phyloP scores from a whole-genome alignment of 2,329 filamentous ascomycete species.

The Penicillium sp. region DNA sequence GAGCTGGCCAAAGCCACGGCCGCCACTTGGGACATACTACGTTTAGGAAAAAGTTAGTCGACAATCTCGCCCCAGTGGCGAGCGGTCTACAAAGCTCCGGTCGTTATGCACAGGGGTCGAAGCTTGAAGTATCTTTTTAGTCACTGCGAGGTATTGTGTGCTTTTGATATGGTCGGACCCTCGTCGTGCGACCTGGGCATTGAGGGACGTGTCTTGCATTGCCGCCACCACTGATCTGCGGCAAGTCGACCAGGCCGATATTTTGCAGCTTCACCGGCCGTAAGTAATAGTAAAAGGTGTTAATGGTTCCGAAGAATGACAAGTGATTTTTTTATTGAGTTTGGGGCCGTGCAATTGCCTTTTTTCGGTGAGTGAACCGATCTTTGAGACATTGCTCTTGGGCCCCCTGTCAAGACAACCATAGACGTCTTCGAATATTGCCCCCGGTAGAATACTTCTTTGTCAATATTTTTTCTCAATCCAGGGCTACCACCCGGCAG shows the following conservation, averaged over 20 bases:
- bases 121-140: conserved; percentile 11
- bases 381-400: not conserved
- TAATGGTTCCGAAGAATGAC: not conserved
- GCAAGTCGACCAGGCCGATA: not conserved
- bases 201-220: conserved; percentile 21
- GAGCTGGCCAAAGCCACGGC: conserved; percentile 4
- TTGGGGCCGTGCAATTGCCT: not conserved
- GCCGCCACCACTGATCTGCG: conserved; percentile 19
- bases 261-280: not conserved
- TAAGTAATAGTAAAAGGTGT: not conserved
- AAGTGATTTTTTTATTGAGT: not conserved
- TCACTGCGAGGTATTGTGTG: conserved; percentile 15
- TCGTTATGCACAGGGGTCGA: not conserved
- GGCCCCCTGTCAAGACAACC: not conserved
- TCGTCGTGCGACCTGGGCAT: conserved; percentile 1
- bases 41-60: not conserved
- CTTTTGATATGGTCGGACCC: not conserved
- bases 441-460: not conserved
- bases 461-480: too few relatives aligned
- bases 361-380: not conserved
- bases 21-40: not conserved
- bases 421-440: not conserved
- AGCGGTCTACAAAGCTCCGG: conserved; percentile 2
- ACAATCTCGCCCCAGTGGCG: conserved; percentile 2
- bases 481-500: too few relatives aligned